Percentiles rank a stretch among this genome's conserved stretches.
phyloP scores from a whole-genome alignment of 768 basidiomycete species.

The Fibroporia radiculosa region DNA sequence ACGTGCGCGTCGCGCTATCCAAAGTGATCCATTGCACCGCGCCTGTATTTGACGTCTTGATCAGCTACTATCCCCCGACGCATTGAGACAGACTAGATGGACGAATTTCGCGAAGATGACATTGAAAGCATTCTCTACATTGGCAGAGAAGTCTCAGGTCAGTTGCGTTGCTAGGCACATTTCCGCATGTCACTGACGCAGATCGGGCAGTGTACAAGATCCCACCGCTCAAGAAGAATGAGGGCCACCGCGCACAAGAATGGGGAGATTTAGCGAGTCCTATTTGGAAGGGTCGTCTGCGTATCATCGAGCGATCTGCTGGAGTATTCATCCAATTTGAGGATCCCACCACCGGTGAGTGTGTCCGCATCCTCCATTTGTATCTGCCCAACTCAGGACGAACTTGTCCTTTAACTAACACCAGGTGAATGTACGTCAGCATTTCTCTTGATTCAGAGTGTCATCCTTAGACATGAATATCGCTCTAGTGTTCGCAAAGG shows the following conservation, averaged over 20 bases:
- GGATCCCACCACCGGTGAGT: slow-evolving; percentile 68
- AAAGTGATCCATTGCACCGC: too few relatives aligned
- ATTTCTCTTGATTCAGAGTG: not conserved
- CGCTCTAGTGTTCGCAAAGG: slow-evolving; percentile 73
- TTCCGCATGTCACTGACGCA: slow-evolving; percentile 12
- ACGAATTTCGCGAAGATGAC: slow-evolving; percentile 55
- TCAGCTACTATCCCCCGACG: too few relatives aligned
- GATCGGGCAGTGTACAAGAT: slow-evolving; percentile 74
- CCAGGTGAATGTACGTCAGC: slow-evolving; percentile 12
- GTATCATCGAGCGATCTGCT: slow-evolving; percentile 71
- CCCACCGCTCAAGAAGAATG: slow-evolving; percentile 76
- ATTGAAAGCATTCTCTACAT: slow-evolving; percentile 88
- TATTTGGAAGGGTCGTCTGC: slow-evolving; percentile 87
- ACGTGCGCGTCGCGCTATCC: not conserved
- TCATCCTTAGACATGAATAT: not conserved
- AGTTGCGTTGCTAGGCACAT: slow-evolving; percentile 16
- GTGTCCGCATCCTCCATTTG: too few relatives aligned
- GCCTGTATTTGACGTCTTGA: too few relatives aligned
- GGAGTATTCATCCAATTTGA: slow-evolving; percentile 72
- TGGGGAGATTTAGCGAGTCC: slow-evolving; percentile 84
- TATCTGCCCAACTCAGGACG: not conserved
- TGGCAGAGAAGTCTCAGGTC: slow-evolving; percentile 86
- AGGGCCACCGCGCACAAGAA: slow-evolving; percentile 86
- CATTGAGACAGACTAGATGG: slow-evolving; percentile 38
- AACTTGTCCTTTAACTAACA: not conserved